These are phyloP conservation scores for Acanthamoeba culbertsoni DNA, from an alignment of 208 protist species.

Conservation along the genomic window DNA sequence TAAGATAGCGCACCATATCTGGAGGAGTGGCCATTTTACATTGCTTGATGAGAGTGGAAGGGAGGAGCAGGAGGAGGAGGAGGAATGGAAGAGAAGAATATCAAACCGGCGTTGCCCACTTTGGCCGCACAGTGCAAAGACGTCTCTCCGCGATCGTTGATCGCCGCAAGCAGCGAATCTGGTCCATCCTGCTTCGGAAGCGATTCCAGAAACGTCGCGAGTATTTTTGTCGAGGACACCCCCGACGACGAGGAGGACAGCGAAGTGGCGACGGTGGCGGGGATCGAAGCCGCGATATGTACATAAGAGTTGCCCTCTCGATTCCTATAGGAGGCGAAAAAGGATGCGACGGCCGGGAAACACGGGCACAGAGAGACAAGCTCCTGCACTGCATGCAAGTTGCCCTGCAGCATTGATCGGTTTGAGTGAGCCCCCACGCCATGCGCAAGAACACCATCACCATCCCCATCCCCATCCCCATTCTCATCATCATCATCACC, in stretches of 20 bases:
- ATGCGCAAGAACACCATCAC: too few relatives aligned
- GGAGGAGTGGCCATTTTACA: neutral
- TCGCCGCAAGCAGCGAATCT: neutral
- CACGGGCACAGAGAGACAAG: neutral
- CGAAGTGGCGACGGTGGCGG: neutral
- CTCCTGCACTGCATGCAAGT: neutral
- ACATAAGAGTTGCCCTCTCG: neutral
- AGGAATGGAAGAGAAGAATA: too few relatives aligned
- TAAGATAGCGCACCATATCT: neutral
- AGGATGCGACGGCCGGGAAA: neutral
- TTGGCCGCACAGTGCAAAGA: neutral
- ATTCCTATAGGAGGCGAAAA: neutral
- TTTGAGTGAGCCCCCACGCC: neutral
- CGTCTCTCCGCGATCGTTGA: neutral
- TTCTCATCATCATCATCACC: neutral
- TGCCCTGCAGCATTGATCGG: neutral
- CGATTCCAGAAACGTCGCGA: neutral
- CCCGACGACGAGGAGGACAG: neutral
- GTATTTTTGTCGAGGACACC: neutral
- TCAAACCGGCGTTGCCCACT: neutral
- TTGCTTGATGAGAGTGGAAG: neutral
- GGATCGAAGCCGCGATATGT: neutral
- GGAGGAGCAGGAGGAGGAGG: neutral
- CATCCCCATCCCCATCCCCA: too few relatives aligned
- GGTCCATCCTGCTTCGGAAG: neutral